Conservation (phyloP, 306 rosid genomes). For the Herpetospermum pedunculosum region DNA sequence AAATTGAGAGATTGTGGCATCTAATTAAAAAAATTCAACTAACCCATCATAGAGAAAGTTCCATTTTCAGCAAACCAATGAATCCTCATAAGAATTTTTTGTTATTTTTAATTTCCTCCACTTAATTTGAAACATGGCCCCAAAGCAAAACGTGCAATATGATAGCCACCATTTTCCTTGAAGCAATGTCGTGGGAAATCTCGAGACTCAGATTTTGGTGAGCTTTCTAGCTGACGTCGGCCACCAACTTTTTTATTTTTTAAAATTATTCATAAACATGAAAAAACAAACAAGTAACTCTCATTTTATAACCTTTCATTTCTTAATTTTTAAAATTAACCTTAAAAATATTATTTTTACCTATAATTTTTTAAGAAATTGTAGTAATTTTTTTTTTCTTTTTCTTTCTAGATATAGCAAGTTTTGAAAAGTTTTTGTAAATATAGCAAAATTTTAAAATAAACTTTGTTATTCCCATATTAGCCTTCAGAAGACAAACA, state of each 20-base stretch:
- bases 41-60: background rate
- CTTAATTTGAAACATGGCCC: background rate
- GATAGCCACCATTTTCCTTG: background rate
- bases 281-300: no score
- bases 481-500: no score
- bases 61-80: background rate
- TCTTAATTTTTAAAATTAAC: no score
- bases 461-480: no score
- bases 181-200: background rate
- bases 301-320: no score
- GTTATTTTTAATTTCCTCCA: background rate
- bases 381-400: no score
- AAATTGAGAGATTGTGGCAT: background rate
- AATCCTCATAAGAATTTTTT: background rate
- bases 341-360: no score
- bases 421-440: no score
- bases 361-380: no score
- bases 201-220: background rate
- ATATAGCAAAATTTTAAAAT: no score
- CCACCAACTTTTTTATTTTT: background rate
- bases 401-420: no score
- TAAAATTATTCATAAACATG: no score
- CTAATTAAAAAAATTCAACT: background rate
- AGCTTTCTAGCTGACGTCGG: background rate
- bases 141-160: background rate